phyloP scores from a whole-genome alignment of 139 green algal species.

The Raphidocelis subcapitata region DNA sequence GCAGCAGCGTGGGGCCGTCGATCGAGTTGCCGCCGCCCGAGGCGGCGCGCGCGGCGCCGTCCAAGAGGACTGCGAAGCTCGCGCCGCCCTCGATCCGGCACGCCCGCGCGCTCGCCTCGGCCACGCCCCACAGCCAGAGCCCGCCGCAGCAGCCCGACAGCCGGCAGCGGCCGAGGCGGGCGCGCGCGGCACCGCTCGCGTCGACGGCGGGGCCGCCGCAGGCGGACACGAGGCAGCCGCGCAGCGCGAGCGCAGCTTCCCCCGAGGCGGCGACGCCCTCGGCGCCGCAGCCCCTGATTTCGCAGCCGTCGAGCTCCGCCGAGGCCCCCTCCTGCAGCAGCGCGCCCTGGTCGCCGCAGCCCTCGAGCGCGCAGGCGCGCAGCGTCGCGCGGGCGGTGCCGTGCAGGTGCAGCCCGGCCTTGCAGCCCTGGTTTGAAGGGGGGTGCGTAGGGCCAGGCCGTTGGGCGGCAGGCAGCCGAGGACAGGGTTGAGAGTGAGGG shows the following conservation, averaged over 20 bases:
- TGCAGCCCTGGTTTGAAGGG: slow-evolving; percentile 19
- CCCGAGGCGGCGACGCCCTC: slow-evolving; percentile 8
- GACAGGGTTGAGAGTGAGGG: not conserved
- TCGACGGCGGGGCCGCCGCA: slow-evolving; percentile 20
- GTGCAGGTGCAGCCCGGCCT: slow-evolving; percentile 5
- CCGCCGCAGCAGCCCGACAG: slow-evolving; percentile 8
- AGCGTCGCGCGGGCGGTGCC: slow-evolving; percentile 1
- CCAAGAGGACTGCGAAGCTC: no score
- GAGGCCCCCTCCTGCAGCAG: not conserved
- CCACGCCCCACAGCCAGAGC: not conserved
- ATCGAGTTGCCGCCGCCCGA: no score
- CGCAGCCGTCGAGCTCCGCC: slow-evolving; percentile 10
- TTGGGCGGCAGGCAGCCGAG: not conserved
- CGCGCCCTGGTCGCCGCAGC: not conserved
- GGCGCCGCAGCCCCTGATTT: not conserved
- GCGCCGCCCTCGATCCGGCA: no score
- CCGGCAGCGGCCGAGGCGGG: not conserved
- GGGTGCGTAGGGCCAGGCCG: no score
- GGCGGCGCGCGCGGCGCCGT: no score
- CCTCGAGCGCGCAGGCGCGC: not conserved
- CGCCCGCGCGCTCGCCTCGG: no score
- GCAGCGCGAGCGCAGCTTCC: not conserved
- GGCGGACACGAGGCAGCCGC: not conserved
- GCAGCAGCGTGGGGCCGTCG: no score
- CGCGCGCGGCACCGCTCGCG: not conserved